These are phyloP conservation scores for Globisporangium sylvaticum DNA, from an alignment of 352 stramenopile species.

Conservation along the genomic window DNA sequence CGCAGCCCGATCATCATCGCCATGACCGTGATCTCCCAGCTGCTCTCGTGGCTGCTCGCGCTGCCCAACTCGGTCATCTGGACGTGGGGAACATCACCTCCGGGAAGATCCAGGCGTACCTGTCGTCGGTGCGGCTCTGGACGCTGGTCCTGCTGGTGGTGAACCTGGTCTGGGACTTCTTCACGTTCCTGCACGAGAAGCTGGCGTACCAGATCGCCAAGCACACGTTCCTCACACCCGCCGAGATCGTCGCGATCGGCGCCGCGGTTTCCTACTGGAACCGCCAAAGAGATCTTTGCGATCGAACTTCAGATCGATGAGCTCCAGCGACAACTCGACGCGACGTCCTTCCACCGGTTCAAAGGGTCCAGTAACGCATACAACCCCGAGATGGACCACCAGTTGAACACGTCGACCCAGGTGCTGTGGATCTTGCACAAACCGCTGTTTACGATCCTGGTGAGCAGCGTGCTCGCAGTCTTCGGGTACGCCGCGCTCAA, in stretches of 20 bases:
- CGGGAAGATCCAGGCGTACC: slow-evolving; percentile 29
- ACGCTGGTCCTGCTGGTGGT: slow-evolving; percentile 29
- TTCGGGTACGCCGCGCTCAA: too few species aligned
- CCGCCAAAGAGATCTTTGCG: too few species aligned
- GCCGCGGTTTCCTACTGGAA: slow-evolving; percentile 13
- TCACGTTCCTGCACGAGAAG: slow-evolving; percentile 30
- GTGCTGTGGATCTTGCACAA: too few species aligned
- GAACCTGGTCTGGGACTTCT: slow-evolving; percentile 26
- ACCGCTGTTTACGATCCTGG: too few species aligned
- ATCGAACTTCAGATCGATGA: too few species aligned
- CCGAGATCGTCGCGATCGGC: slow-evolving; percentile 21
- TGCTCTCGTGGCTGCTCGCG: slow-evolving; percentile 51
- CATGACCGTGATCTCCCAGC: slow-evolving; percentile 21
- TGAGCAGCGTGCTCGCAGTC: too few species aligned
- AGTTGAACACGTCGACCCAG: too few species aligned
- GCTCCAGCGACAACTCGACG: too few species aligned
- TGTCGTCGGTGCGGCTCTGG: slow-evolving; percentile 36
- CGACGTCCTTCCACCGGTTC: slow-evolving; percentile 9
- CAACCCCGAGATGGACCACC: too few species aligned
- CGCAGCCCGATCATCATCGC: slow-evolving; percentile 29
- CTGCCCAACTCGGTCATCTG: slow-evolving; percentile 49
- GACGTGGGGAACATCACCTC: slow-evolving; percentile 20
- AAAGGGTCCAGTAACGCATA: slow-evolving; percentile 19
- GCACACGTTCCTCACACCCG: slow-evolving; percentile 18
- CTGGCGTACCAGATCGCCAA: slow-evolving; percentile 26